Evolutionary conservation across 768 basidiomycete genomes (phyloP), one percentile per base, ranked within the genome.

Genomic region (Paxillus ammoniavirescens): DNA sequence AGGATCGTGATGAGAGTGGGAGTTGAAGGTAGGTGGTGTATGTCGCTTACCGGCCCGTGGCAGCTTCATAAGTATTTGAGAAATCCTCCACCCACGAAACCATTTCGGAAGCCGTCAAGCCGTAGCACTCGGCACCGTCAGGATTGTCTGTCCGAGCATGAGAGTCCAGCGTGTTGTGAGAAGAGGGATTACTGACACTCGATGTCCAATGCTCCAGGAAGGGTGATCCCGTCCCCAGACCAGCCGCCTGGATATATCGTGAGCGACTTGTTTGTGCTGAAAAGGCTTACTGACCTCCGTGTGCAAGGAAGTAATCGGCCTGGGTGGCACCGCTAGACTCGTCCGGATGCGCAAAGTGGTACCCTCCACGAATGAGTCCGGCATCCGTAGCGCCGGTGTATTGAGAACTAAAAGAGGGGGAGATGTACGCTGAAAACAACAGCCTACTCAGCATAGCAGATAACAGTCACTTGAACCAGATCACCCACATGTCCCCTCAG

Each of bases 61-160:
- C 52, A 13, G 77, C 52, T 13, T 82, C 60, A 59, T 85, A 87
- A 0, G 84, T 84, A 61, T 76, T 65, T 2, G 83, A 83, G 69
- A 87, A 87, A 61, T 81, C 80, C 31, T 65, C 54, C 48, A 87
- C 75, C 84, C 85, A 86, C 12, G 75, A 62, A n/a, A 84, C 82
- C 83, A 87, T 85, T 5, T 71, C 63, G 4, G 82, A 58, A 7
- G 75, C 66, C 46, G 74, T 77, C 61, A 82, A 58, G 13, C 76
- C 84, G 56, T 82, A 86, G 66, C 83, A 87, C 43, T 71, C 71
- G 6, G 72, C 73, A 21, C 79, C 80, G 58, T 66, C 65, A 7
- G 82, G 78, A 61, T 79, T 80, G 53, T 81, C 82, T 85, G 52
- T 42, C 4, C 14, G 17, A 7, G 17, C 3, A 38, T 50, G 9